These are phyloP conservation scores for Hygrocybe punicea DNA, from an alignment of 768 basidiomycete species.

Conservation along the genomic window DNA sequence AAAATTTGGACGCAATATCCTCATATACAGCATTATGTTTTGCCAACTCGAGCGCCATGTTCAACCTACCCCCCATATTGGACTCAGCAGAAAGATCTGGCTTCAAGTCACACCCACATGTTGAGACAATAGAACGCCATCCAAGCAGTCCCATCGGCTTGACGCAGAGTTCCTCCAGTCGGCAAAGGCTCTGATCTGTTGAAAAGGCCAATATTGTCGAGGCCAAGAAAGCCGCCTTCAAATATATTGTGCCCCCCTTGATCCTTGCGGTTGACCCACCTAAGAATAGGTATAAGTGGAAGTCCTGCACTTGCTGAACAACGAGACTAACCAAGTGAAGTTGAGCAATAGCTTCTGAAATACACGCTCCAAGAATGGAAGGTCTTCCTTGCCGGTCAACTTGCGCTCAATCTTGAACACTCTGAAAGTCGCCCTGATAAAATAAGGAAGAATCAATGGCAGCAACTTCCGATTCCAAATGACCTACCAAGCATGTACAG, in stretches of 20 bases:
- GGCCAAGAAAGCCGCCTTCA: slow-evolving; percentile 95
- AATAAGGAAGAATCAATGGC: neutral
- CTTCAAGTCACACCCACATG: slow-evolving; percentile 55
- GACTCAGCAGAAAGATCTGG: slow-evolving; percentile 4
- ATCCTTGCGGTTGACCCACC: slow-evolving; percentile 99
- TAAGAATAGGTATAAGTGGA: slow-evolving; percentile 22
- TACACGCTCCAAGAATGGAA: slow-evolving; percentile 91
- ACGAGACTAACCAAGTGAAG: slow-evolving; percentile 77
- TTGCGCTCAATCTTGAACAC: slow-evolving; percentile 99
- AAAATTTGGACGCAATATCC: slow-evolving; percentile 98
- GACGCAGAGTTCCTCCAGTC: slow-evolving; percentile 88
- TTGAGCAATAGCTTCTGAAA: slow-evolving; percentile 97
- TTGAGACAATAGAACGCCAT: slow-evolving; percentile 99
- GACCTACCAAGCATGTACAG: slow-evolving; percentile 91
- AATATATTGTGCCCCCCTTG: slow-evolving; percentile 93
- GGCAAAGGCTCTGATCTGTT: slow-evolving; percentile 97
- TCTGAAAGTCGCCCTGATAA: slow-evolving; percentile 84
- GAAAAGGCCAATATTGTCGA: slow-evolving; percentile 98
- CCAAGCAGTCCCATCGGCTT: slow-evolving; percentile 99
- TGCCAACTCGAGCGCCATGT: slow-evolving; percentile 94
- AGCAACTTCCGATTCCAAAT: neutral
- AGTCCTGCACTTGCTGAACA: neutral
- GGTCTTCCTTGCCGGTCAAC: slow-evolving; percentile 84
- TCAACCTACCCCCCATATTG: slow-evolving; percentile 56
- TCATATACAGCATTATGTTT: slow-evolving; percentile 98